Evolutionary conservation across 345 rosid species (phyloP).

Genomic region (Bruguiera gymnorhiza): DNA sequence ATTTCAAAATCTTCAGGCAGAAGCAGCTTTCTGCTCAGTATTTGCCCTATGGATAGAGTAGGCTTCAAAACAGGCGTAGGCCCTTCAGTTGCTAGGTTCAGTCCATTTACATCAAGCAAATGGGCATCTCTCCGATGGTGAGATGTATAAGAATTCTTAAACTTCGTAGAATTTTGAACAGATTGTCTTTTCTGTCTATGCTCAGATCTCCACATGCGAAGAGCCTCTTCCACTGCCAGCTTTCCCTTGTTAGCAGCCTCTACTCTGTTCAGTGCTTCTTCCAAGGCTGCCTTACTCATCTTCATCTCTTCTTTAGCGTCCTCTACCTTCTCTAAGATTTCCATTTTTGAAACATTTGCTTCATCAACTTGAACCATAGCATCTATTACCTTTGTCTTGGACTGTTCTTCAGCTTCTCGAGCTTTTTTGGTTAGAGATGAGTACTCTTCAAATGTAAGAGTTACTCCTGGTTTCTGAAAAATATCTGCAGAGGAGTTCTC

Average conservation of each 20-base stretch:
- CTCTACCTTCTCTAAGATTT: constrained; percentile 50
- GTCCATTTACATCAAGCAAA: constrained; percentile 57
- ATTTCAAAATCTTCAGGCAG: constrained; percentile 56
- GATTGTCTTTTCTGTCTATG: constrained; percentile 54
- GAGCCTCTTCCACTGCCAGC: constrained; percentile 63
- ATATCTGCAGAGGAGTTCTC: constrained; percentile 24
- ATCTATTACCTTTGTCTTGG: constrained; percentile 46
- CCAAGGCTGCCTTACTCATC: constrained; percentile 55
- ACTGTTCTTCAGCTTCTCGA: constrained; percentile 60
- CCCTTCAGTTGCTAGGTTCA: constrained; percentile 41
- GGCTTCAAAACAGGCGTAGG: constrained; percentile 55
- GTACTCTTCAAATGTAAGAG: constrained; percentile 67
- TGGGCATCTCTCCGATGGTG: constrained; percentile 51
- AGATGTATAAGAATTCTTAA: constrained; percentile 55
- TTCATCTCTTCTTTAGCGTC: constrained; percentile 61
- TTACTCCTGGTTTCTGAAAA: constrained; percentile 34
- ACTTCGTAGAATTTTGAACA: constrained; percentile 60
- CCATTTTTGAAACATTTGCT: constrained; percentile 50
- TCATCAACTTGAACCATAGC: constrained; percentile 65
- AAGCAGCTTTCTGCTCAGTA: constrained; percentile 84
- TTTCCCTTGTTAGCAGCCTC: constrained; percentile 65
- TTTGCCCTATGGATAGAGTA: constrained; percentile 86
- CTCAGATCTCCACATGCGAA: constrained; percentile 67
- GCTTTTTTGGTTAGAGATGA: constrained; percentile 43
- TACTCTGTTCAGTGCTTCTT: constrained; percentile 59